A percentile compares a stretch with the other conserved stretches of the same genome.
Conservation (phyloP, 352 stramenopile genomes). For the Lagenidium giganteum region DNA sequence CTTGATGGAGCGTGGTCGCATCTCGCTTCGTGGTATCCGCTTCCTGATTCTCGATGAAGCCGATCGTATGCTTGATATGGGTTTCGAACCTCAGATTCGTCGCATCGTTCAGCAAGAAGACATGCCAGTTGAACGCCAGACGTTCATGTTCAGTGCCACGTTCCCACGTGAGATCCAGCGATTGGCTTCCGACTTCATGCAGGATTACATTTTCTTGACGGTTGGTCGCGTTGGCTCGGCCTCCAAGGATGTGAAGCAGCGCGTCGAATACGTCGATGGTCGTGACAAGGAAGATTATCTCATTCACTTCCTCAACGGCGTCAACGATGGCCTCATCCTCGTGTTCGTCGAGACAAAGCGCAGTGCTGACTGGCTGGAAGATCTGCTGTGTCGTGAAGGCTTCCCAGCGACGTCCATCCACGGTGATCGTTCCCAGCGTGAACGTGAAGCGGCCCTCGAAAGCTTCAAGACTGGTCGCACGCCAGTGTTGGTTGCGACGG, state of each 20-base stretch:
- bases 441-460: constrained; percentile 91
- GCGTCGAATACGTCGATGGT: constrained; percentile 96
- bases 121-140: constrained; percentile 97
- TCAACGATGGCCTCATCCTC: constrained; percentile 90
- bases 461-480: constrained; percentile 90
- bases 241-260: constrained; percentile 98
- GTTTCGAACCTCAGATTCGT: constrained; percentile 98
- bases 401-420: constrained; percentile 96
- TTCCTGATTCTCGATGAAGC: constrained; percentile 99
- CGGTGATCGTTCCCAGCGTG: constrained; percentile 95
- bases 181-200: constrained; percentile 96
- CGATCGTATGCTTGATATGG: constrained; percentile 99
- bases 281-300: constrained; percentile 96
- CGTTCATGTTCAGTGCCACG: constrained; percentile 99
- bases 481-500: constrained; percentile 97
- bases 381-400: constrained; percentile 90
- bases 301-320: constrained; percentile 94
- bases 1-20: constrained; percentile 92
- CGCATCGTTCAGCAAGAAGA: constrained; percentile 98
- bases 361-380: constrained; percentile 94
- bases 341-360: constrained; percentile 99
- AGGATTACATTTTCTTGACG: constrained; percentile 99
- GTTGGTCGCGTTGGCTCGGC: constrained; percentile 97
- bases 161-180: constrained; percentile 97
- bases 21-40: constrained; percentile 88